A percentile compares a stretch with the other conserved stretches of the same genome.
These are phyloP conservation scores for Hypoxylon sp. DNA, from an alignment of 2,329 filamentous ascomycete genomes.

Conservation along the genomic window DNA sequence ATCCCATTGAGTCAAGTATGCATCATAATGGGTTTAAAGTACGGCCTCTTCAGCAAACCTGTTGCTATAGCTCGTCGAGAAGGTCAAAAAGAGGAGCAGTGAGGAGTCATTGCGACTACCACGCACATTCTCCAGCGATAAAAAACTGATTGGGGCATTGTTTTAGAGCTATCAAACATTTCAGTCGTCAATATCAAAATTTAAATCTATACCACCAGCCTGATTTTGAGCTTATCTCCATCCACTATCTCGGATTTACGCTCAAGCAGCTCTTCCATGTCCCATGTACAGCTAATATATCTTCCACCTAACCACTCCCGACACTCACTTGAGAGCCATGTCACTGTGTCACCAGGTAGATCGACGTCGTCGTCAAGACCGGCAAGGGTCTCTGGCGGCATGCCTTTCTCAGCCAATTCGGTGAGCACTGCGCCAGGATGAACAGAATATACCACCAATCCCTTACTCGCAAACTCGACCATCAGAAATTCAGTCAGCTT, in stretches of 20 bases:
- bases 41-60: no score
- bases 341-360: constrained; percentile 49
- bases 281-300: constrained; percentile 57
- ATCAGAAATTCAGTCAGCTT: constrained; percentile 43
- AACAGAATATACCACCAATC: constrained; percentile 43
- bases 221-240: constrained; percentile 56
- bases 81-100: no score
- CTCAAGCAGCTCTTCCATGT: constrained; percentile 56
- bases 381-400: constrained; percentile 42
- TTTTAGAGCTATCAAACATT: no score
- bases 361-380: constrained; percentile 41
- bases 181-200: neutral
- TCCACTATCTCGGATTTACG: constrained; percentile 55
- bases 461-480: constrained; percentile 37
- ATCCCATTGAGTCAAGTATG: no score
- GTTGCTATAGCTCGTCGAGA: no score
- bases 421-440: constrained; percentile 47
- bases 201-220: constrained; percentile 42
- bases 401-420: constrained; percentile 34
- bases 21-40: no score
- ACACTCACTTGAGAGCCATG: constrained; percentile 52
- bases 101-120: no score
- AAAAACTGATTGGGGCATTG: no score
- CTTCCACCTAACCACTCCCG: constrained; percentile 57
- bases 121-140: neutral